Evolutionary conservation across 352 stramenopile species (phyloP).

Genomic region (Phytophthora quininea): DNA sequence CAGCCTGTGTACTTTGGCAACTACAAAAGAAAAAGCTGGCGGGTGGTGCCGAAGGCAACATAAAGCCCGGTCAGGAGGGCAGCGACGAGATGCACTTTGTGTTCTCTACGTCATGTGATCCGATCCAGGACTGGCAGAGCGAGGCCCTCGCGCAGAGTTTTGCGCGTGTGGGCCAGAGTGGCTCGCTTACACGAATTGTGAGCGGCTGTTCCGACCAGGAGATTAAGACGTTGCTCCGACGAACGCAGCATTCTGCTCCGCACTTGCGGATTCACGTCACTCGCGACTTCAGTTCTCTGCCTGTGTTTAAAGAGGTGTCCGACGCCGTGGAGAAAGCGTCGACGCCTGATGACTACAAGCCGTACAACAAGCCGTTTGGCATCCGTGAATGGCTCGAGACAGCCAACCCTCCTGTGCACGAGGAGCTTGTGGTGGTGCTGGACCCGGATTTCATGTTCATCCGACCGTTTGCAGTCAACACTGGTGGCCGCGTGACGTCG

Average conservation of each 20-base stretch:
- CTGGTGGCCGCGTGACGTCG: slow-evolving; percentile 55
- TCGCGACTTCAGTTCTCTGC: slow-evolving; percentile 51
- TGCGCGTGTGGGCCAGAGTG: slow-evolving; percentile 56
- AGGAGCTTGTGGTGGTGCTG: slow-evolving; percentile 68
- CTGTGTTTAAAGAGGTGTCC: slow-evolving; percentile 30
- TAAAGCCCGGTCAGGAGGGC: slow-evolving; percentile 40
- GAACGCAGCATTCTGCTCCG: slow-evolving; percentile 37
- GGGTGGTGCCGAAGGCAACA: slow-evolving; percentile 4
- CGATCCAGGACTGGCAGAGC: slow-evolving; percentile 75
- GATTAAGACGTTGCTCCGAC: slow-evolving; percentile 46
- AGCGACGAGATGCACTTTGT: slow-evolving; percentile 83
- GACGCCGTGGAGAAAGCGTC: slow-evolving; percentile 27
- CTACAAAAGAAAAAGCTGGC: slow-evolving; percentile 47
- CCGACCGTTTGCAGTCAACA: slow-evolving; percentile 65
- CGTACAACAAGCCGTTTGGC: slow-evolving; percentile 78
- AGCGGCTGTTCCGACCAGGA: slow-evolving; percentile 60
- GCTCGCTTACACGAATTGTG: slow-evolving; percentile 72
- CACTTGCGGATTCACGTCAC: slow-evolving; percentile 65
- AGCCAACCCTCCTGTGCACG: slow-evolving; percentile 62
- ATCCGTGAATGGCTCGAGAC: slow-evolving; percentile 72
- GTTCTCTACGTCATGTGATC: slow-evolving; percentile 69
- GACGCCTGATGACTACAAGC: slow-evolving; percentile 49
- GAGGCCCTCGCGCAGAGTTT: slow-evolving; percentile 76
- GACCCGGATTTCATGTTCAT: slow-evolving; percentile 82
- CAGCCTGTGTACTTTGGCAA: slow-evolving; percentile 51